Evolutionary conservation across 2,329 filamentous ascomycete genomes (phyloP), one percentile per base, ranked within the genome.

Genomic region (Laburnicola sp.): DNA sequence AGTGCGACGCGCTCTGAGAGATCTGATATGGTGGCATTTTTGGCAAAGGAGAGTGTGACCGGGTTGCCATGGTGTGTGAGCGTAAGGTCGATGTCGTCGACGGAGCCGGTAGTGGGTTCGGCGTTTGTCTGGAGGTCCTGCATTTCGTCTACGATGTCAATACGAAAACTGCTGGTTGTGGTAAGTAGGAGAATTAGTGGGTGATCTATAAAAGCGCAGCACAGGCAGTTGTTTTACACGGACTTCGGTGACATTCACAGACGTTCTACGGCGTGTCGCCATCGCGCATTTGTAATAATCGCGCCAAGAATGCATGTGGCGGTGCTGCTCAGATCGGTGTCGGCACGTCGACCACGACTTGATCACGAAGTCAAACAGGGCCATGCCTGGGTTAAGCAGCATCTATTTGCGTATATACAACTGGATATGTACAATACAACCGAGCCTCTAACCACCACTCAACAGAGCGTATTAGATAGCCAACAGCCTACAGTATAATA

Each of bases 1-100:
- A 74, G 68, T 50, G 81, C 76, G 59, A 89, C 82, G 54, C 80
- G 76, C 43, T 78, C 69, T 38, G 85, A 85, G 32, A 90, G 81
- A 61, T 88, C 75, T 40, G 72, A 64, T 28, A 86, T 74, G 1
- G 81, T 85, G 49, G 82, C 78, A 53, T 77, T 69, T 31, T 73
- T 45, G 11, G 79, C 63, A 39, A 85, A 76, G 8, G 72, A 68
- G 38, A 84, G 65, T 16, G 72, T 69, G 57, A 83, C 71, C 1
- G 76, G 71, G 43, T 77, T 77, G 63, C 79, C 78, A 65, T 84
- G 82, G 60, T 85, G 79, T 54, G 78, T 77, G 52, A 86, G 66
- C 11, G 75, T 80, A 34, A 86, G 65, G 30, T 65, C 51, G 6
- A 70, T 50, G 47, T 65, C 54, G 37, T 59, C 51, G 35, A 52